Base-by-base conservation (phyloP, 1,284 basidiomycete species). In the Prillingera fragicola region DNA sequence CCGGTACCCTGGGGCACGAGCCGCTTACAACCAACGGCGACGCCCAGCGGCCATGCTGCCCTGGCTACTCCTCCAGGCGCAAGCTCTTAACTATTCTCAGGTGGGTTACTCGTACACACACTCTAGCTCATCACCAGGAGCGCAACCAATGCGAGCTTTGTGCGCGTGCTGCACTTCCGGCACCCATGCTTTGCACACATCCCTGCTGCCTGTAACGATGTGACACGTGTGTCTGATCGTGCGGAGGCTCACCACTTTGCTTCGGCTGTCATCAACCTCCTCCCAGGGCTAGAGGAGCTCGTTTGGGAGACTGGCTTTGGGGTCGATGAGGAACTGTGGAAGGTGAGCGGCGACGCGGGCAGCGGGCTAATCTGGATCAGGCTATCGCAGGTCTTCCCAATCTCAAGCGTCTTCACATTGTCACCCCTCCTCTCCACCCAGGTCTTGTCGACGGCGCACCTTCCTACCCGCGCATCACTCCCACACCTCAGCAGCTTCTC, bases 261-360 rank as follows among this genome's bases (percentile, higher is more conserved):
- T 3, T 23, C 36, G 5, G 24, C 13, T 35, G 33, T 52, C 22
- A 25, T 52, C n/a, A 34, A 34, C 8, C 36, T 37, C 33, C 33
- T 48, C 12, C 26, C 50, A 4, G 29, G 17, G 8, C 6, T 50
- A 4, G 37, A 50, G 29, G 39, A 39, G 27, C 35, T 54, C 14
- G 40, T 38, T 12, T 54, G 52, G 52, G 35, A 50, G 33, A 50
- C 45, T 2, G 48, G 48, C 5, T 47, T 54, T n/a, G 52, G 52
- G 10, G 33, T 54, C 14, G 45, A 40, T 9, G 40, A 26, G 13
- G 12, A 22, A 3, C 21, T 54, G 22, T 54, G 52, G 48, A 40
- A 39, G 18, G 52, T 50, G 18, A 26, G 42, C 29, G 2, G 25
- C 0, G 7, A n/a, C 13, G 2, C 13, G 1, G 1, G 14, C 33